phyloP scores from a whole-genome alignment of 2,329 filamentous ascomycete genomes.

The Stemphylium vesicarium region DNA sequence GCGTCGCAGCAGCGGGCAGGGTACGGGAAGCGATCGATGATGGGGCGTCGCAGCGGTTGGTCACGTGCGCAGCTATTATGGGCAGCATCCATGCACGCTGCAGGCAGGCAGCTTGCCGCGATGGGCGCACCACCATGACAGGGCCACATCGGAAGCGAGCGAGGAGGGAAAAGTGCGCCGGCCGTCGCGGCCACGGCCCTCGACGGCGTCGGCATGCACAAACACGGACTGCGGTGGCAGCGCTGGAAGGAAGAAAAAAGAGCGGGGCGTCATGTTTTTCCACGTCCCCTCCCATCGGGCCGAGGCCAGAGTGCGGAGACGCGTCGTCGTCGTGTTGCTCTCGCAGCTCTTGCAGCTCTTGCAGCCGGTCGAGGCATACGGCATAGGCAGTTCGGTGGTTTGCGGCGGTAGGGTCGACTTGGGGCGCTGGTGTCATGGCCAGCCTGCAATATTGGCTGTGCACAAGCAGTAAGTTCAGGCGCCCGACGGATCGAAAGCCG shows the following conservation, averaged over 20 bases:
- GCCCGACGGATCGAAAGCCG: conserved; percentile 13
- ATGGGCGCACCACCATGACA: conserved; percentile 6
- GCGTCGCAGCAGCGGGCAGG: neutral
- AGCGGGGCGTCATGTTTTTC: too few species aligned
- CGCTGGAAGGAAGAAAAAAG: neutral
- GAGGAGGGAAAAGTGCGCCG: neutral
- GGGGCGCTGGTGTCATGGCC: neutral
- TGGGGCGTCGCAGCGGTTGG: neutral
- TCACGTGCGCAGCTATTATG: conserved; percentile 3
- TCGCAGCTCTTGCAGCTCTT: too few species aligned
- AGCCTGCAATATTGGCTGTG: neutral
- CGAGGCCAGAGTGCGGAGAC: neutral
- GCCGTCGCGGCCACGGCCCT: neutral
- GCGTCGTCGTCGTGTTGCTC: neutral
- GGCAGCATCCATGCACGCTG: neutral
- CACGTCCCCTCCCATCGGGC: neutral
- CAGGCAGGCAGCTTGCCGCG: conserved; percentile 6
- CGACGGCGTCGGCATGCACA: neutral
- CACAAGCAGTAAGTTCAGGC: conserved; percentile 8
- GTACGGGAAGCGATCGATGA: neutral
- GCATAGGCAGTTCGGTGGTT: neutral
- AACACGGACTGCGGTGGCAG: neutral
- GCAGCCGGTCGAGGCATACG: too few species aligned
- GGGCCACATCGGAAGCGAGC: neutral
- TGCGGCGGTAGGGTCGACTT: neutral